Conservation (phyloP, 1,284 basidiomycete species). For the Moesziomyces globuligerus region DNA sequence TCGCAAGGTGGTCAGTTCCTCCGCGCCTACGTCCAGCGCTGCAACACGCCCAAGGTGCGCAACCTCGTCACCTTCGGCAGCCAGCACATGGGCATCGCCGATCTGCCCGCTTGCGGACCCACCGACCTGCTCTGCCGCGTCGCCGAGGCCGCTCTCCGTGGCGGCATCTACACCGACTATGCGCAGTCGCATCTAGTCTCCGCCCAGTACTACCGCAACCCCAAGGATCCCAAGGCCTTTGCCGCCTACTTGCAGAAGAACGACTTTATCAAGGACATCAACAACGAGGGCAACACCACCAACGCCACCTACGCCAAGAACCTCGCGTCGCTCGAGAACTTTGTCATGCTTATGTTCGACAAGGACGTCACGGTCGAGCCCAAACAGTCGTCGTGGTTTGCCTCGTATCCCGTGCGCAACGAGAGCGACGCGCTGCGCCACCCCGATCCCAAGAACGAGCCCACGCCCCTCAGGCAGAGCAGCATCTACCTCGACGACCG, state of each 20-base stretch:
- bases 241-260: conserved; percentile 78
- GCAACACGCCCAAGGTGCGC: conserved; percentile 71
- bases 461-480: conserved; percentile 78
- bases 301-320: conserved; percentile 61
- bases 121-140: conserved; percentile 72
- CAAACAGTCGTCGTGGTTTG: conserved; percentile 62
- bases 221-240: conserved; percentile 72
- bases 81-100: conserved; percentile 75
- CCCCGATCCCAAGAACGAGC: conserved; percentile 25
- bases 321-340: conserved; percentile 60
- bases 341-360: conserved; percentile 66
- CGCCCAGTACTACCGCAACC: conserved; percentile 95
- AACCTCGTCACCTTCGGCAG: conserved; percentile 78
- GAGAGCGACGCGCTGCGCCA: conserved; percentile 11
- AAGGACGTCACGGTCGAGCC: conserved; percentile 63
- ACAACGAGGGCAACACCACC: conserved; percentile 56
- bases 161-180: conserved; percentile 78
- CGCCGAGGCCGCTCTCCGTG: conserved; percentile 77
- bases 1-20: conserved; percentile 80
- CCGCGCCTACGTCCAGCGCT: conserved; percentile 85
- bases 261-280: conserved; percentile 69
- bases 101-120: conserved; percentile 78
- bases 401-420: conserved; percentile 54
- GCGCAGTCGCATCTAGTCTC: conserved; percentile 68
- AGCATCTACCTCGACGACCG: conserved; percentile 85